Evolutionary conservation across 2,329 filamentous ascomycete genomes (phyloP), one percentile per base, ranked within the genome.

Genomic region (Colletotrichum chrysophilum): DNA sequence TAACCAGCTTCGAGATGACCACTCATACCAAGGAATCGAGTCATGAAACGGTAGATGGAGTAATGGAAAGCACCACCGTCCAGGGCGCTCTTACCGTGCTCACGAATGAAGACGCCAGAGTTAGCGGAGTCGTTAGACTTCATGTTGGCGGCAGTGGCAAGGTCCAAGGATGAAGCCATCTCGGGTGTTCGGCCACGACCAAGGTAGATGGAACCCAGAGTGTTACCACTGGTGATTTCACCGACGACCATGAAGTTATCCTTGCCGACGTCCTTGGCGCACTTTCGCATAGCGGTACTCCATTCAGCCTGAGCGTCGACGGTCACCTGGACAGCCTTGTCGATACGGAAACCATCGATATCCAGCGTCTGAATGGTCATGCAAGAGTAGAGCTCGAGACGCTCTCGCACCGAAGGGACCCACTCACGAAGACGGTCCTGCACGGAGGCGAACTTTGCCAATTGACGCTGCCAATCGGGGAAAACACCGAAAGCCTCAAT

Each of bases 371-470:
- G 83, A 72, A 94, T 92, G 38, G 90, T 86, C 82, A 93, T 90
- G 82, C 92, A 94, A 3, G 91, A 92, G 78, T 93, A 91, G 60
- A 88, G 88, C 76, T 90, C 88, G 73, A 93, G 84, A 78, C 90
- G 91, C 62, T 88, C 86, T 36, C 88, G 84, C 1, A 93, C 91
- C 14, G 88, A 88, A 4, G 90, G 89, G 30, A 88, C 79, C 92
- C 92, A 94, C 78, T 93, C 91, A 68, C 92, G 88, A 4, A 94
- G 85, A 80, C 92, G 91, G 81, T 94, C 92, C 82, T 94, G 92
- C 2, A 93, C 92, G 56, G 89, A 91, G 64, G 91, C 91, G 82
- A 93, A 94, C 78, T 93, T 93, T 24, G 91, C 88, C 56, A 93
- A 86, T 80, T 93, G 90, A 80, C 91, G 89, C 79, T 92, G 85